Evolutionary conservation across 2,329 filamentous ascomycete genomes (phyloP).

Genomic region (Ustulina deusta): DNA sequence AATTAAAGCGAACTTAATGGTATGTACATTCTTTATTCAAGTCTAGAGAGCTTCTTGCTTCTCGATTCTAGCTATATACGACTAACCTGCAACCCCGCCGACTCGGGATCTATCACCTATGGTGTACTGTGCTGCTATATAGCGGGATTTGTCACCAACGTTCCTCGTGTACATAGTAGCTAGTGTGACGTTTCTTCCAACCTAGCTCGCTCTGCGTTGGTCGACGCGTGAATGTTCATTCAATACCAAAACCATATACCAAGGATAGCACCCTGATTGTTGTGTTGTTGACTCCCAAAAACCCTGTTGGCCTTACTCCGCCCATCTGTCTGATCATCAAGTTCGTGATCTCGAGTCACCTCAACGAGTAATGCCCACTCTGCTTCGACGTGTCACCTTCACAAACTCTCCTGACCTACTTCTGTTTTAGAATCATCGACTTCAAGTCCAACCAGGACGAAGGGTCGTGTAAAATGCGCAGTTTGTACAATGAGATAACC

Average conservation of each 20-base stretch:
- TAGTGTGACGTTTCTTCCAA: constrained; percentile 3
- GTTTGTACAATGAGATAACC: constrained; percentile 28
- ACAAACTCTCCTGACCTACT: constrained; percentile 9
- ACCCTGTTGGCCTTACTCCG: not conserved
- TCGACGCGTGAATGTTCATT: constrained; percentile 7
- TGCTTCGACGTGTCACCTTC: constrained; percentile 9
- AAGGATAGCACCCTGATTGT: constrained; percentile 9
- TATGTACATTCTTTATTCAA: constrained; percentile 27
- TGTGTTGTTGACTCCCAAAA: constrained; percentile 7
- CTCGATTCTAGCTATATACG: constrained; percentile 30
- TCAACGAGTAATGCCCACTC: constrained; percentile 3
- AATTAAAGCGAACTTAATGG: not conserved
- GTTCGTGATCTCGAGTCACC: constrained; percentile 18
- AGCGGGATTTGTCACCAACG: constrained; percentile 6
- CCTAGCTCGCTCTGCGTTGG: not conserved
- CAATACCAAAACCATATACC: constrained; percentile 2
- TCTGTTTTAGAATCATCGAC: constrained; percentile 13
- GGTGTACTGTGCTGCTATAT: constrained; percentile 12
- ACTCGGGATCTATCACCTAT: constrained; percentile 9
- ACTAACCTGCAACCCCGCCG: constrained; percentile 16
- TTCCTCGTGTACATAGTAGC: constrained; percentile 22
- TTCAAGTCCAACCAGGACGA: constrained; percentile 16
- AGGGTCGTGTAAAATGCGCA: constrained; percentile 6
- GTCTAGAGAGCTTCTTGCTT: constrained; percentile 27
- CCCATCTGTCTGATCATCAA: constrained; percentile 13